Conservation (phyloP, 2,329 filamentous ascomycete species). For the Colletotrichum zoysiae region DNA sequence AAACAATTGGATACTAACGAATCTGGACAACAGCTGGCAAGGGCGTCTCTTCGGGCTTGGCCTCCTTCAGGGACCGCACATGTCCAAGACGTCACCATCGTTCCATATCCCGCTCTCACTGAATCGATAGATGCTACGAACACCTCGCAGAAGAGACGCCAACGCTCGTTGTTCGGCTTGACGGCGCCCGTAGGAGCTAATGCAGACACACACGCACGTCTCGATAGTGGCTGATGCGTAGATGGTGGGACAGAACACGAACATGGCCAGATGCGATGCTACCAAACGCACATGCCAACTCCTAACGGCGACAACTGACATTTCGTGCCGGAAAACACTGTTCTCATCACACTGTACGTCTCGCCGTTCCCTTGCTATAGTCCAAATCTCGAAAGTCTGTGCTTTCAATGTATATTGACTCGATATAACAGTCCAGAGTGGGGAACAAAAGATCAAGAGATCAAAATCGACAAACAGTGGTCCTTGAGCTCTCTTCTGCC, state of each 20-base stretch:
- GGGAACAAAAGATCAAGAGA: neutral
- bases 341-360: neutral
- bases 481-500: neutral
- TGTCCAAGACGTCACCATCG: constrained; percentile 13
- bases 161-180: constrained; percentile 8
- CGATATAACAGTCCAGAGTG: neutral
- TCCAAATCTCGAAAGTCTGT: neutral
- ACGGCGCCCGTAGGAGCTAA: constrained; percentile 14
- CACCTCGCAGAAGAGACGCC: constrained; percentile 2
- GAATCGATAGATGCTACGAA: neutral
- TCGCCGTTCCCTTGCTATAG: neutral
- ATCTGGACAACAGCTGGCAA: neutral
- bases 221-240: constrained; percentile 25
- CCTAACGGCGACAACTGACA: neutral
- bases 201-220: constrained; percentile 30
- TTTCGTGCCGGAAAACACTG: neutral
- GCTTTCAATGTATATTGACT: neutral
- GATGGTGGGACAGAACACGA: constrained; percentile 6
- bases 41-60: neutral
- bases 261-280: neutral
- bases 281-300: constrained; percentile 9
- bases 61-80: constrained; percentile 5
- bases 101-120: constrained; percentile 16
- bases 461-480: neutral
- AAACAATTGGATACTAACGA: neutral